Conservation (phyloP, 139 green algal species). For the Chlamydomonas incerta region DNA sequence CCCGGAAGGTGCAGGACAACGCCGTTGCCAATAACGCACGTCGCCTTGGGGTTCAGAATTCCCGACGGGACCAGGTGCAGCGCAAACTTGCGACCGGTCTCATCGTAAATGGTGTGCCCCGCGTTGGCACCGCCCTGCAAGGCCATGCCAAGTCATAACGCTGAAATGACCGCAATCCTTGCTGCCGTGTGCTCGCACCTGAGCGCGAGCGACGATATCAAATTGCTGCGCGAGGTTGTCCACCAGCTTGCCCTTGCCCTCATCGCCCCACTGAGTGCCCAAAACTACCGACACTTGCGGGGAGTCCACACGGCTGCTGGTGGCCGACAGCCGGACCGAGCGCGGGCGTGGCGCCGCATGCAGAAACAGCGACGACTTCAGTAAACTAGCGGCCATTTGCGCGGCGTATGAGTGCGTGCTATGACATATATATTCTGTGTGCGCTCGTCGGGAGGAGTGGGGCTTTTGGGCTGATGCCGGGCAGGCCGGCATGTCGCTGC, state of each 20-base stretch:
- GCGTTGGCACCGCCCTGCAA: constrained; percentile 97
- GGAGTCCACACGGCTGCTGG: too few species aligned
- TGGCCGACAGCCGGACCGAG: too few species aligned
- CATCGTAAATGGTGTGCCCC: constrained; percentile 99
- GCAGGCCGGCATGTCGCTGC: too few species aligned
- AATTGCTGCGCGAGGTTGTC: constrained; percentile 98
- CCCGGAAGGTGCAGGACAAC: constrained; percentile 96
- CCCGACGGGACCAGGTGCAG: constrained; percentile 97
- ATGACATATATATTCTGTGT: too few species aligned
- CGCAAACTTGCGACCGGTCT: constrained; percentile 95
- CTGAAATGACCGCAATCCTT: not conserved
- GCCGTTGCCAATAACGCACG: constrained; percentile 96
- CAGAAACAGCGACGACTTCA: too few species aligned
- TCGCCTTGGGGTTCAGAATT: constrained; percentile 93
- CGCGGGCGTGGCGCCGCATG: too few species aligned
- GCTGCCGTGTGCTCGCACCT: constrained; percentile 66
- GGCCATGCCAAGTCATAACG: not conserved
- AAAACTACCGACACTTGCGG: constrained; percentile 79
- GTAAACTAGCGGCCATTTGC: too few species aligned
- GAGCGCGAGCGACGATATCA: constrained; percentile 94
- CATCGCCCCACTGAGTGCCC: constrained; percentile 98
- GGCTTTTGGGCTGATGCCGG: too few species aligned
- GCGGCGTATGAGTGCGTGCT: too few species aligned
- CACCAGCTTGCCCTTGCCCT: constrained; percentile 99
- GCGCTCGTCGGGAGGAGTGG: too few species aligned